A percentile compares a stretch with the other conserved stretches of the same genome.
Conservation (phyloP, 345 rosid species). For the Excoecaria cochinchinensis region DNA sequence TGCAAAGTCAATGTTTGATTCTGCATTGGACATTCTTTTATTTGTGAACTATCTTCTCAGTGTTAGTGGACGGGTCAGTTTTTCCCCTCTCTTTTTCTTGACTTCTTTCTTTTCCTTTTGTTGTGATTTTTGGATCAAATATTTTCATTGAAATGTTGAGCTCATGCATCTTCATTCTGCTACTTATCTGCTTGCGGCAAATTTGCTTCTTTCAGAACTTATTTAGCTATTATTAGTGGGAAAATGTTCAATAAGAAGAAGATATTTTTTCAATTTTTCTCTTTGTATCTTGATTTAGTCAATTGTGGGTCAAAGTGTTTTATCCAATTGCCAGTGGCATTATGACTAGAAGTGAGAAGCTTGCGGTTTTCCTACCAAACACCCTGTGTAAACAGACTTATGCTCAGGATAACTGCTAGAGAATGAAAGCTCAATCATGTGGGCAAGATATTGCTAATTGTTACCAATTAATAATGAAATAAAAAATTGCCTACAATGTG, state of each 20-base stretch:
- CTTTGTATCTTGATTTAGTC: not conserved
- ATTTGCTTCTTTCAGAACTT: not conserved
- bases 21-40: conserved; percentile 71
- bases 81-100: not conserved
- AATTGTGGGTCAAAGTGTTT: not conserved
- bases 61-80: conserved; percentile 76
- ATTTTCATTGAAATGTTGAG: not conserved
- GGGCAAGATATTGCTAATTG: no score
- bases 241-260: no score
- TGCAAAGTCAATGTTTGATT: conserved; percentile 82
- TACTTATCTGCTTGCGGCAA: not conserved
- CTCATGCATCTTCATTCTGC: not conserved
- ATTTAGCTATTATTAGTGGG: no score
- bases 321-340: not conserved
- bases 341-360: no score
- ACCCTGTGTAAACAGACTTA: no score
- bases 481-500: not conserved
- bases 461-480: no score
- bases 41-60: conserved; percentile 73
- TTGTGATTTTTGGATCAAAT: not conserved
- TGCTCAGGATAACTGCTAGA: no score
- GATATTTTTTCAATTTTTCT: no score
- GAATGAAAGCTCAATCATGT: no score
- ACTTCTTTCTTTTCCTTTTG: not conserved
- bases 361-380: no score